A percentile compares a stretch with the other conserved stretches of the same genome.
Evolutionary conservation across 805 yeast genomes (phyloP).

Genomic region (Myxozyma vanderwaltii): DNA sequence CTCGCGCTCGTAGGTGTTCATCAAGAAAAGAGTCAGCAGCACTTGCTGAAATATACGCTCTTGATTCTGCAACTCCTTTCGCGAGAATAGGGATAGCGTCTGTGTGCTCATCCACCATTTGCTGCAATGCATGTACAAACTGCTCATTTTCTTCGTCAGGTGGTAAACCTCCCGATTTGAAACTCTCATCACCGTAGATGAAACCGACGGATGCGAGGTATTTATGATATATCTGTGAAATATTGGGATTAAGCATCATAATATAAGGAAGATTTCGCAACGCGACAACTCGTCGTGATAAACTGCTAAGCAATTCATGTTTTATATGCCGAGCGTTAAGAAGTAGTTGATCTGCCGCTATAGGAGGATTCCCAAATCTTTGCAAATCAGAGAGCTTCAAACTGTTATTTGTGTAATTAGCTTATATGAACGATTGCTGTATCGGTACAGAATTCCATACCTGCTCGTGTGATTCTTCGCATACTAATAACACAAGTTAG

Average conservation of each 20-base stretch:
- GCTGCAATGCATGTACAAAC: conserved; percentile 56
- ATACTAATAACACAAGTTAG: not conserved
- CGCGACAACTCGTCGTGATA: conserved; percentile 70
- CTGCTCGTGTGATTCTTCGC: not conserved
- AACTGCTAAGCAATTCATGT: conserved; percentile 38
- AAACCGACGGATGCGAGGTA: conserved; percentile 59
- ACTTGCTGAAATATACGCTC: conserved; percentile 48
- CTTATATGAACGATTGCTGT: not conserved
- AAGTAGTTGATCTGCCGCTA: conserved; percentile 38
- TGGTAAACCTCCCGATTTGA: conserved; percentile 38
- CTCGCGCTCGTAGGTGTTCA: conserved; percentile 77
- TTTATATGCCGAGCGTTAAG: conserved; percentile 37
- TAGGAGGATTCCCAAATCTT: conserved; percentile 37
- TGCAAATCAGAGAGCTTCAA: conserved; percentile 34
- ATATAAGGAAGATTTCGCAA: conserved; percentile 79
- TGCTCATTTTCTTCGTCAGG: conserved; percentile 56
- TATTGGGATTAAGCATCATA: conserved; percentile 82
- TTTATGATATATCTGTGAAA: conserved; percentile 71
- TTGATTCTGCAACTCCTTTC: conserved; percentile 75
- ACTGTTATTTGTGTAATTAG: not conserved
- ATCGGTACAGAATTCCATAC: not conserved
- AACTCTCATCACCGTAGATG: conserved; percentile 50
- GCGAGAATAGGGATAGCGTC: conserved; percentile 83
- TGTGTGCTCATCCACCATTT: conserved; percentile 72
- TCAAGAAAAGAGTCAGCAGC: conserved; percentile 67